Base-by-base conservation (phyloP, 2,329 filamentous ascomycete genomes). In the Nigrograna mackinnonii region DNA sequence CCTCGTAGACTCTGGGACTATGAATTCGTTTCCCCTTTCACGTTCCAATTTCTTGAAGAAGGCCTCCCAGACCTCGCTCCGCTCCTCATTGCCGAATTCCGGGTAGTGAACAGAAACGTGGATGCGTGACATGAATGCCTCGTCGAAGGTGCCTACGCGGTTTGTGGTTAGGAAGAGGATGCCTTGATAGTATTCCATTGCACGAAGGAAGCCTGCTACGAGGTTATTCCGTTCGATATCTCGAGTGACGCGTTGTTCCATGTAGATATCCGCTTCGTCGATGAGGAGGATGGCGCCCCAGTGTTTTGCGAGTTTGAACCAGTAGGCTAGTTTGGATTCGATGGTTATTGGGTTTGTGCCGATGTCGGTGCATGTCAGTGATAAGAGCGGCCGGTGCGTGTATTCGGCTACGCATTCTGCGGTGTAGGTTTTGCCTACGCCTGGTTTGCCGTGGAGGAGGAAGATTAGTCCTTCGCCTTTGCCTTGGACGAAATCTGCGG, bases 191-290 rank as follows among this genome's bases (percentile, higher is more conserved):
- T 44, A 44, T 22, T 44, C 41, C 3, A 44, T 28, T 1, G 24
- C 26, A 9, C 41, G 41, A 4, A 44, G 41, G 33, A 53, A 55
- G 37, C 47, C 47, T 3, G 62, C 53, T 0, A 66, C 63, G 2
- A 66, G 39, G 3, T 44, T 43, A 28, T 65, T 66, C 2, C 43
- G 41, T 4, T 21, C n/a, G 5, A 43, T 9, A 22, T 41, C 44
- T 3, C 26, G 20, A 14, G 17, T 11, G 12, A 26, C 40, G 3
- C 79, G 74, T 36, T 71, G 58, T 59, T 80, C 76, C 7, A 82
- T 73, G 62, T 79, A 82, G 16, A 81, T 75, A 42, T 82, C 79
- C 2, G 78, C 78, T 58, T 83, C 79, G 57, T 82, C 79, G 3
- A 82, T 67, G 3, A 82, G 70, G 5, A 82, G 70, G 6, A 82